Base-by-base conservation (phyloP, 1,284 basidiomycete species). In the Tylopilus microsporus region DNA sequence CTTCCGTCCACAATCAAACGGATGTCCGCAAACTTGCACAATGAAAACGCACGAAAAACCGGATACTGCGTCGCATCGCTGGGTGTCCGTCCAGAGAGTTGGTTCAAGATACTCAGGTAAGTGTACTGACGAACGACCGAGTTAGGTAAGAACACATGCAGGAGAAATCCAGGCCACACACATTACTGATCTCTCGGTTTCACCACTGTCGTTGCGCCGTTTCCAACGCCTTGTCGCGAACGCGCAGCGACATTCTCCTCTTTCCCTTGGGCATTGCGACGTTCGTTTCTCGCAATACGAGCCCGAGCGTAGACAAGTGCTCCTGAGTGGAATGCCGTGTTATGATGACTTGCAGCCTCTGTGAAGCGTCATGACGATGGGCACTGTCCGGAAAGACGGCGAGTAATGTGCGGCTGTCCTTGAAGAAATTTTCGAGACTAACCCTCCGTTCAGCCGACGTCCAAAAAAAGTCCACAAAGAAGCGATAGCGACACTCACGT, bases 31-130 rank as follows among this genome's bases (percentile, higher is more conserved):
- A 2, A n/a, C 4, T n/a, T 60, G 12, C 21, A 18, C 46, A 6
- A 39, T 37, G 54, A 43, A 32, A 30, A 76, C 85, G 61, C 66
- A 91, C 92, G 94, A 66, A 98, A 96, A 19, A 98, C 86, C 0
- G 95, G 95, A 74, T 96, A 98, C 68, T 97, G 93, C 0, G 94
- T 97, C 9, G 95, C 91, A 75, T 98, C 92, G 67, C 87, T 93
- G 2, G 92, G 92, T 2, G 92, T 95, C n/a, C 92, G 80, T 51
- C 92, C 92, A 2, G 92, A 94, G 25, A 91, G 82, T 70, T 95
- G 92, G 64, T 95, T 95, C 53, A 95, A 75, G 59, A 95, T 84
- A 62, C 89, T 88, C 48, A 94, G 73, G 70, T 94, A 94, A 0
- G 90, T 88, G 74, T 92, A 94, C 92, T 94, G 58, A 56, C 21